Conservation (phyloP, 495 filamentous ascomycete genomes). For the Lepidopterella palustris region DNA sequence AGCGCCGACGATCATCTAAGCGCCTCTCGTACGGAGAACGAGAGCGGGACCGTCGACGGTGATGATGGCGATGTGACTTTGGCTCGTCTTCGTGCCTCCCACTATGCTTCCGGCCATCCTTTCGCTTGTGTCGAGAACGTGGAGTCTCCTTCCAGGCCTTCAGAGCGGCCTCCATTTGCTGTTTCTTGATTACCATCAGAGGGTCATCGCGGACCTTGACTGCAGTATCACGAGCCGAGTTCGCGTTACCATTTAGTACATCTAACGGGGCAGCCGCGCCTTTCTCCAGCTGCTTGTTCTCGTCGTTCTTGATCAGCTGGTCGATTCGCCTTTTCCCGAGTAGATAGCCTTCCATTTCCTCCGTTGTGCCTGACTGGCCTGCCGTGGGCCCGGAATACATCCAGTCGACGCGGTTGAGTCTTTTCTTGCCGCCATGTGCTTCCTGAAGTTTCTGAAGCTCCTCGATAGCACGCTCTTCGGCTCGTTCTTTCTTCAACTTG, state of each 20-base stretch:
- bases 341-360: slow-evolving; percentile 91
- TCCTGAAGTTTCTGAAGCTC: slow-evolving; percentile 88
- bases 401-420: slow-evolving; percentile 82
- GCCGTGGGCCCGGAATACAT: slow-evolving; percentile 89
- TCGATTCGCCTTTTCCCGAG: slow-evolving; percentile 90
- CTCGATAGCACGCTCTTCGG: slow-evolving; percentile 87
- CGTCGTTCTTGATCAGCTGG: slow-evolving; percentile 70
- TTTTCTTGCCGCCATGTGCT: slow-evolving; percentile 71
- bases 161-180: slow-evolving; percentile 80
- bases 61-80: slow-evolving; percentile 14
- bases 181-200: slow-evolving; percentile 81
- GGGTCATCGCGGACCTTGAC: slow-evolving; percentile 85
- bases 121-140: slow-evolving; percentile 36
- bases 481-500: slow-evolving; percentile 79
- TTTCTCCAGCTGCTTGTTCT: slow-evolving; percentile 75
- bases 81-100: slow-evolving; percentile 31
- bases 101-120: slow-evolving; percentile 29
- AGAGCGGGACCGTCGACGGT: slow-evolving; percentile 26
- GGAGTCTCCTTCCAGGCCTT: slow-evolving; percentile 63
- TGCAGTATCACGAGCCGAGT: slow-evolving; percentile 67
- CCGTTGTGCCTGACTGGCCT: slow-evolving; percentile 71
- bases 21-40: slow-evolving; percentile 30
- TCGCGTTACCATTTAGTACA: slow-evolving; percentile 47
- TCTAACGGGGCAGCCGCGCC: slow-evolving; percentile 53
- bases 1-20: neutral